Evolutionary conservation across 495 filamentous ascomycete genomes (phyloP).

Genomic region (Xylaria grammica): DNA sequence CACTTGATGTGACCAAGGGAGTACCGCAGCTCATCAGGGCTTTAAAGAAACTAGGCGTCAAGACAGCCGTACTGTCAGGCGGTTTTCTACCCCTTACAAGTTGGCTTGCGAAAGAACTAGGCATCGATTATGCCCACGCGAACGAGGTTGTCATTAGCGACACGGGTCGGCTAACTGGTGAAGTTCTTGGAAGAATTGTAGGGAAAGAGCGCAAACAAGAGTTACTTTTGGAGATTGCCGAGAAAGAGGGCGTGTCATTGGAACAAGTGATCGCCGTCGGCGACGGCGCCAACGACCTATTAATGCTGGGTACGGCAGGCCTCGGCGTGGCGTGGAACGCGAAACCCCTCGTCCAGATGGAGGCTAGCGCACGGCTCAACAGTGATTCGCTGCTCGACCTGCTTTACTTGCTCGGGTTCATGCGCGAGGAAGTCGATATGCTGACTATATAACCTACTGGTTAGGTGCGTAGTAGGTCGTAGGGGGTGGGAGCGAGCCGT

Average conservation of each 20-base stretch:
- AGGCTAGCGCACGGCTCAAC: constrained; percentile 83
- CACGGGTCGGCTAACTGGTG: constrained; percentile 75
- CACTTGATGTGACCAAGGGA: constrained; percentile 80
- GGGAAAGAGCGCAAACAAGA: constrained; percentile 79
- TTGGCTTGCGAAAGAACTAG: constrained; percentile 80
- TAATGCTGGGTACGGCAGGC: constrained; percentile 89
- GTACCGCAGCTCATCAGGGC: constrained; percentile 73
- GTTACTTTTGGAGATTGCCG: constrained; percentile 77
- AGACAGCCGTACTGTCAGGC: constrained; percentile 87
- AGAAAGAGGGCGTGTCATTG: constrained; percentile 69
- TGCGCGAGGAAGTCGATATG: constrained; percentile 64
- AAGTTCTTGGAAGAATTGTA: constrained; percentile 78
- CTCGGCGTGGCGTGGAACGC: constrained; percentile 93
- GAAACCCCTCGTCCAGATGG: constrained; percentile 87
- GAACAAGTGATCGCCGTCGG: constrained; percentile 86
- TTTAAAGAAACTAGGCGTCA: constrained; percentile 76
- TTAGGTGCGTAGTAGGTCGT: constrained; percentile 15
- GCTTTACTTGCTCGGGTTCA: constrained; percentile 82
- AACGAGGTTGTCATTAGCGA: constrained; percentile 77
- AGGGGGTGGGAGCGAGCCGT: background rate
- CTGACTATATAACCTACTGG: constrained; percentile 39
- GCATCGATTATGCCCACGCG: constrained; percentile 84
- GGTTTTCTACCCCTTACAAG: constrained; percentile 88
- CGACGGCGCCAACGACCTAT: constrained; percentile 92
- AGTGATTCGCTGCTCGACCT: constrained; percentile 78